phyloP scores from a whole-genome alignment of 768 basidiomycete genomes.

The Tephrocybe sp. region DNA sequence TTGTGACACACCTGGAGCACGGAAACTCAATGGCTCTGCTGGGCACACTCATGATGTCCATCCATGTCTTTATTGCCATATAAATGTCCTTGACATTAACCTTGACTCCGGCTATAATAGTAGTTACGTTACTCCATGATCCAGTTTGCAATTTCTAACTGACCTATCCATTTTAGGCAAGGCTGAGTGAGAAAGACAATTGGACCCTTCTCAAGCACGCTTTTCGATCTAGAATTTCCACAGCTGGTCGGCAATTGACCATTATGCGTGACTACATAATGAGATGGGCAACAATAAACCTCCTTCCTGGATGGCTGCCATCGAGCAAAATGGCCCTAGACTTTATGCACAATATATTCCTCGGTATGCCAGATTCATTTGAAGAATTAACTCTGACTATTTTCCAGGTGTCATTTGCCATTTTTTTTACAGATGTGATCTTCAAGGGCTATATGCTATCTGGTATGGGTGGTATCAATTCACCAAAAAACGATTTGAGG shows the following conservation, averaged over 20 bases:
- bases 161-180: background rate
- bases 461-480: constrained; percentile 21
- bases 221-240: constrained; percentile 13
- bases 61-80: constrained; percentile 26
- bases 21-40: constrained; percentile 24
- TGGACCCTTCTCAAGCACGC: constrained; percentile 13
- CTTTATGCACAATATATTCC: constrained; percentile 32
- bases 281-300: constrained; percentile 22
- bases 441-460: constrained; percentile 25
- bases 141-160: background rate
- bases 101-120: constrained; percentile 1
- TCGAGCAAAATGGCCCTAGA: constrained; percentile 22
- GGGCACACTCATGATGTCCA: constrained; percentile 25
- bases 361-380: too few species aligned
- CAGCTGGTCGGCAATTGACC: background rate
- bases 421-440: constrained; percentile 21
- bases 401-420: constrained; percentile 18
- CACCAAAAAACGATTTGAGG: constrained; percentile 22
- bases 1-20: constrained; percentile 27
- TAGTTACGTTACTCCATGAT: constrained; percentile 4
- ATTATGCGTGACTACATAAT: constrained; percentile 24
- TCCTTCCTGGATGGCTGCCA: constrained; percentile 28
- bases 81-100: constrained; percentile 20
- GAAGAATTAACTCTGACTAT: too few species aligned
- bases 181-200: constrained; percentile 11